Evolutionary conservation across 495 filamentous ascomycete genomes (phyloP), one percentile per base, ranked within the genome.

Genomic region (Tuber magnatum): DNA sequence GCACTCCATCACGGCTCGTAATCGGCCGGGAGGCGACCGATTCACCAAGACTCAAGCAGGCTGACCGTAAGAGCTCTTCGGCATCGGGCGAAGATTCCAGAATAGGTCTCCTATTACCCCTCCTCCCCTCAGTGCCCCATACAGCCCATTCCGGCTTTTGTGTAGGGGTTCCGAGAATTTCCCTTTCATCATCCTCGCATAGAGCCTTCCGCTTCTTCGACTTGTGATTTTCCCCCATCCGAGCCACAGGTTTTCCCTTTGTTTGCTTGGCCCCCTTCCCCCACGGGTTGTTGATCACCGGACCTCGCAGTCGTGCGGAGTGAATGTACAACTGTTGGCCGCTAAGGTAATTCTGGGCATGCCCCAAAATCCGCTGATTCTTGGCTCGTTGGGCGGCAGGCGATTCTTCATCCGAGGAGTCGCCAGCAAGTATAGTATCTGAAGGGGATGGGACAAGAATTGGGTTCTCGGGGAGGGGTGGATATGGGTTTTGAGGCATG

Each of bases 271-370:
- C 44, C 18, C 43, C 16, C 44, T 81, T 81, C 68, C 73, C 73
- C 80, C 80, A 82, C 42, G 80, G 80, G 42, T 82, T 82, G 24
- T 75, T 82, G 32, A 81, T 43, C 24, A 82, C 80, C 28, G 80
- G 80, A 5, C 80, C 80, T 65, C 80, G 74, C 9, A 82, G 43
- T 68, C 70, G 71, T 28, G 80, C 80, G 7, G 76, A 82, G 68
- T 82, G 80, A 14, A 82, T 79, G 71, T 82, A 82, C 46, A 82
- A 28, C 48, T 65, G 73, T 70, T 82, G 76, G 56, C 80, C 80
- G 32, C 71, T 73, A n/a, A 82, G 48, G 68, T 82, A 82, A 46
- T 44, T 76, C 72, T 76, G 73, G 9, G 80, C 80, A 70, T 79
- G 73, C 71, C 74, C 76, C 65, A 80, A 48, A 51, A 80, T 80